Conservation (phyloP, 768 basidiomycete species). For the Hericium rajendrae region DNA sequence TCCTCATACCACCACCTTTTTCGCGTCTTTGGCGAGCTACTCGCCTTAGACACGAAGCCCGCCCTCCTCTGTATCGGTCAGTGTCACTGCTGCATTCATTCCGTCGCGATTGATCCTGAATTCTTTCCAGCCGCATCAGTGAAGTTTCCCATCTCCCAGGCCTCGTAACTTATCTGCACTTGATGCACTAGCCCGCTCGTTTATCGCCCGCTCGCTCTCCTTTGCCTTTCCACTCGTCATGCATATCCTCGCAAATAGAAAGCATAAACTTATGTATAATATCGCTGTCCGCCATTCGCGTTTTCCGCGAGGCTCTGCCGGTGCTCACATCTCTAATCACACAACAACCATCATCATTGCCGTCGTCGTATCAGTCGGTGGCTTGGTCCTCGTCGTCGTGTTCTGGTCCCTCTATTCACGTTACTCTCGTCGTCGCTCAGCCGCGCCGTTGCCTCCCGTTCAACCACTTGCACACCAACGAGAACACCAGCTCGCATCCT, state of each 20-base stretch:
- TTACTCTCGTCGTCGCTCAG: conserved; percentile 19
- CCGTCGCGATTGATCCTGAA: no score
- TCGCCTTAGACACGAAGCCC: no score
- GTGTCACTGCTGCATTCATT: no score
- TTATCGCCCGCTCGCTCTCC: background rate
- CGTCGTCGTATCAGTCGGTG: conserved; percentile 34
- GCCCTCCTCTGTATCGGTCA: no score
- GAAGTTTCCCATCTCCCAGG: no score
- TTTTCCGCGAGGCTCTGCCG: conserved; percentile 1
- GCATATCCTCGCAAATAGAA: background rate
- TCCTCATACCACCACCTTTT: no score
- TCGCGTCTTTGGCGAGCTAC: no score
- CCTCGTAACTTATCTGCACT: background rate
- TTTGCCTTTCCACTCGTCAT: background rate
- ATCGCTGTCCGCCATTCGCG: background rate
- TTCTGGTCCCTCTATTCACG: conserved; percentile 30
- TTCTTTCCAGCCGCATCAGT: no score
- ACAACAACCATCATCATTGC: conserved; percentile 42
- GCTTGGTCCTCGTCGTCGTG: conserved; percentile 28
- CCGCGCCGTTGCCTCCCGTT: conserved; percentile 49
- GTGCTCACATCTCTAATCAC: background rate
- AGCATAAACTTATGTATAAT: background rate
- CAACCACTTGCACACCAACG: conserved; percentile 59
- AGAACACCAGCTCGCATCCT: conserved; percentile 36
- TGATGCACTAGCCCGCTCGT: conserved; percentile 2